Evolutionary conservation across 495 filamentous ascomycete genomes (phyloP).

Genomic region (Podospora appendiculata): DNA sequence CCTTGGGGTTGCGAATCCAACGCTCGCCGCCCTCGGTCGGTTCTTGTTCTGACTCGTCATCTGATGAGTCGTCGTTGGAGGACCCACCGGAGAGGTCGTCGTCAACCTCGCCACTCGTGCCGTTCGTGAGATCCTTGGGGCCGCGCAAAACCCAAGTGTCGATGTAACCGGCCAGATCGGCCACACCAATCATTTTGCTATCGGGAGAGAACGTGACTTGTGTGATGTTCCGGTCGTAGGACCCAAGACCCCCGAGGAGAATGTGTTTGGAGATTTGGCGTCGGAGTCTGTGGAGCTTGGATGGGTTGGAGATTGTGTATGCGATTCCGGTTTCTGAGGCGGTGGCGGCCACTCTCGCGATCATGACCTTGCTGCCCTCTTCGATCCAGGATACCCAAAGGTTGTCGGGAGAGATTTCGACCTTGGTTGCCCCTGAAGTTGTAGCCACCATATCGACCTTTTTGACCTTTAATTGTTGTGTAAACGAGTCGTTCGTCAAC

Average conservation of each 20-base stretch:
- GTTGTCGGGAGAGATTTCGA: slow-evolving; percentile 65
- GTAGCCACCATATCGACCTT: slow-evolving; percentile 20
- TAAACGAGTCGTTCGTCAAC: slow-evolving; percentile 32
- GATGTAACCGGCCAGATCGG: slow-evolving; percentile 77
- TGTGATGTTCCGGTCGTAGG: slow-evolving; percentile 69
- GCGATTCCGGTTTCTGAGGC: slow-evolving; percentile 21
- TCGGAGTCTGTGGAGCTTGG: slow-evolving; percentile 50
- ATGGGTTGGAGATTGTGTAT: slow-evolving; percentile 38
- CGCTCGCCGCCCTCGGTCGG: slow-evolving; percentile 30
- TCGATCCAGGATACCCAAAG: slow-evolving; percentile 73
- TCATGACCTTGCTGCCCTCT: slow-evolving; percentile 73
- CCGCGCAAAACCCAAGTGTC: slow-evolving; percentile 74
- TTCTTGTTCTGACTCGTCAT: slow-evolving; percentile 21
- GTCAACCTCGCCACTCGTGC: slow-evolving; percentile 10
- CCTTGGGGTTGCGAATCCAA: slow-evolving; percentile 61
- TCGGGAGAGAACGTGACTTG: slow-evolving; percentile 73
- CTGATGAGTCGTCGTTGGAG: slow-evolving; percentile 11
- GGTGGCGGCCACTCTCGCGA: slow-evolving; percentile 50
- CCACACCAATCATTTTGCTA: slow-evolving; percentile 66
- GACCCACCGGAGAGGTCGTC: slow-evolving; percentile 23
- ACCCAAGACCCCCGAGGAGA: slow-evolving; percentile 61
- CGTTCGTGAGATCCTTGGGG: slow-evolving; percentile 27
- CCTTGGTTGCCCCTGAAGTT: slow-evolving; percentile 55
- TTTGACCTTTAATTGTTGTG: slow-evolving; percentile 28
- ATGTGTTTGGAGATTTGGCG: slow-evolving; percentile 49